Base-by-base conservation (phyloP, 2,329 filamentous ascomycete genomes). In the Cucurbitaria berberidis region DNA sequence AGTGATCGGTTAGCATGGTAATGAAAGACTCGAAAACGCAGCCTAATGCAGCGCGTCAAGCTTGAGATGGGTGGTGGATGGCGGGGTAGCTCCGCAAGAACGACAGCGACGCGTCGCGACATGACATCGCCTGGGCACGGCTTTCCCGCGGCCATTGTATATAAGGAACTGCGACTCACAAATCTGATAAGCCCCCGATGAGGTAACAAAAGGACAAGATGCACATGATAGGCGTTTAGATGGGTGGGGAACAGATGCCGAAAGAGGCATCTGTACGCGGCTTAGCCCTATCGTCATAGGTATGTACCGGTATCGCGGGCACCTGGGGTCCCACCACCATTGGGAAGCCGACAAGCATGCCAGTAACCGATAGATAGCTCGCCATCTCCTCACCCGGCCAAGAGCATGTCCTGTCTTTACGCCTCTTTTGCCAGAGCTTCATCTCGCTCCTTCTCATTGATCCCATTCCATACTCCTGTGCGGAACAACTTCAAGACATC, bases 261-360 rank as follows among this genome's bases (percentile, higher is more conserved):
- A 58, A 67, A 61, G 15, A 44, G 66, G 67, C 58, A 71, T 56
- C 61, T 64, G 51, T 49, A 66, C 54, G 59, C 66, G 64, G 51
- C 51, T 44, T 48, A 55, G 56, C 52, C 53, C 51, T 40, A 47
- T 50, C 57, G 59, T 60, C 57, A 56, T 62, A 59, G n/a, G n/a
- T n/a, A n/a, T n/a, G n/a, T n/a, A n/a, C n/a, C n/a, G n/a, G n/a
- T n/a, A n/a, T n/a, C n/a, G n/a, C n/a, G n/a, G n/a, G n/a, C n/a
- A n/a, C 63, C 50, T 66, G 64, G 66, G 67, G 66, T 65, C 58
- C 53, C 52, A 57, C 46, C 40, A 53, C 43, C 48, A 45, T 41
- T 48, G 15, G 51, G 55, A 54, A 45, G 52, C 32, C 26, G 44
- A 42, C 47, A 49, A 46, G 52, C 47, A 19, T 34, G 46, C 53